Base-by-base conservation (phyloP, 768 basidiomycete genomes). In the Tricholoma sp. region DNA sequence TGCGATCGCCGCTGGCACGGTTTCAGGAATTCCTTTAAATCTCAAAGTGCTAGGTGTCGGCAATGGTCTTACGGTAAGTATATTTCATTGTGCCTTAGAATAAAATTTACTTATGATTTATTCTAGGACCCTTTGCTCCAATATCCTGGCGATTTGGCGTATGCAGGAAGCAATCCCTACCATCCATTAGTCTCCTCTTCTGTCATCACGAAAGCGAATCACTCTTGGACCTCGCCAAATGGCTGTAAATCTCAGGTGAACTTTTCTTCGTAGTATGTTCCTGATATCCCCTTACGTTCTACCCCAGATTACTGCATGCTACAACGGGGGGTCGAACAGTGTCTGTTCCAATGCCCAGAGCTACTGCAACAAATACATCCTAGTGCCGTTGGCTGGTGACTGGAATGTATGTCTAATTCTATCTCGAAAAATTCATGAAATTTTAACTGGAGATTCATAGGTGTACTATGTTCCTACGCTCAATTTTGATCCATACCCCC, bases 41-140 rank as follows among this genome's bases (percentile, higher is more conserved):
- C 75, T 87, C n/a, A 78, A 83, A 65, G 72, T 77, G 28, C 75
- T 85, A n/a, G 85, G 82, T 13, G 72, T 87, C 18, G 84, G 85
- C 15, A 76, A 87, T 62, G 84, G 84, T 10, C 66, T 85, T 20
- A 85, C 83, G 4, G 83, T 84, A 66, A n/a, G n/a, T 12, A 75
- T 58, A 13, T 2, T 50, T 17, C 17, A 17, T 20, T 11, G 49
- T 13, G 5, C 10, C 34, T 20, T 36, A 13, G n/a, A 39, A 49
- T 15, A 18, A 31, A 9, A 12, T 20, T 49, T 15, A 42, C 20
- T 9, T 49, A 18, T 57, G 29, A 11, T 6, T 28, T 36, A 12
- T 5, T 15, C 13, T 47, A 75, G 74, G 73, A 77, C 58, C 74
- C 74, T 3, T 65, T 84, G 24, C 62, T 62, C 1, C 84, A 85